These are phyloP conservation scores for Ilex asprella DNA, from an alignment of 257 asterid genomes.

Conservation along the genomic window DNA sequence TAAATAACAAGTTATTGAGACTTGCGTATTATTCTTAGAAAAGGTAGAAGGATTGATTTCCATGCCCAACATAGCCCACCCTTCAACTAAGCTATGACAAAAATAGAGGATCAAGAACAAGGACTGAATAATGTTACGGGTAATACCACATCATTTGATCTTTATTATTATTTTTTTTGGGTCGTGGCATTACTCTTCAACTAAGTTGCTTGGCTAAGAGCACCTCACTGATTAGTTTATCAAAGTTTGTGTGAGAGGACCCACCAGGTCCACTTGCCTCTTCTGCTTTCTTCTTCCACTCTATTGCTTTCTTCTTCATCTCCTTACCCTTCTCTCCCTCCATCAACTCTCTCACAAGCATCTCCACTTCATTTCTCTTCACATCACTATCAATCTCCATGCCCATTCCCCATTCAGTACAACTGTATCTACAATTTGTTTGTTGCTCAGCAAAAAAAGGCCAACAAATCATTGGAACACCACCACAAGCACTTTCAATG, in stretches of 20 bases:
- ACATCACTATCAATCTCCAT: conserved; percentile 43
- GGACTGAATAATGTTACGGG: no score
- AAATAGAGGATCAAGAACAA: no score
- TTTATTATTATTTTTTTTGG: no score
- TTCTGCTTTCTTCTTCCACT: conserved; percentile 40
- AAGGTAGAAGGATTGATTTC: no score
- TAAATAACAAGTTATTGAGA: no score
- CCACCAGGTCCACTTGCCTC: conserved; percentile 26
- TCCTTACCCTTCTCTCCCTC: conserved; percentile 46
- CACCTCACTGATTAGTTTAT: conserved; percentile 19
- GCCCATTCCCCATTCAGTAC: conserved; percentile 42
- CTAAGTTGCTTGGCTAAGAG: neutral
- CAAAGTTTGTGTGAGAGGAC: conserved; percentile 28
- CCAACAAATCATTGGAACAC: conserved; percentile 53
- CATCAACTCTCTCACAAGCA: conserved; percentile 35
- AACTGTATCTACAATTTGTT: conserved; percentile 39
- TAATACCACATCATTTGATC: no score
- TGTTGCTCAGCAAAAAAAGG: conserved; percentile 54
- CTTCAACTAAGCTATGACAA: no score
- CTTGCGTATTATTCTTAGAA: no score
- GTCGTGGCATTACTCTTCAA: no score
- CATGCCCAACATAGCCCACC: no score
- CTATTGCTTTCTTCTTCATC: conserved; percentile 34
- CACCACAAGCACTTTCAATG: conserved; percentile 28
- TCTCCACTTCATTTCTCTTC: conserved; percentile 46